These are phyloP conservation scores for Diutina rugosa DNA, from an alignment of 1,139 yeast genomes.

Conservation along the genomic window DNA sequence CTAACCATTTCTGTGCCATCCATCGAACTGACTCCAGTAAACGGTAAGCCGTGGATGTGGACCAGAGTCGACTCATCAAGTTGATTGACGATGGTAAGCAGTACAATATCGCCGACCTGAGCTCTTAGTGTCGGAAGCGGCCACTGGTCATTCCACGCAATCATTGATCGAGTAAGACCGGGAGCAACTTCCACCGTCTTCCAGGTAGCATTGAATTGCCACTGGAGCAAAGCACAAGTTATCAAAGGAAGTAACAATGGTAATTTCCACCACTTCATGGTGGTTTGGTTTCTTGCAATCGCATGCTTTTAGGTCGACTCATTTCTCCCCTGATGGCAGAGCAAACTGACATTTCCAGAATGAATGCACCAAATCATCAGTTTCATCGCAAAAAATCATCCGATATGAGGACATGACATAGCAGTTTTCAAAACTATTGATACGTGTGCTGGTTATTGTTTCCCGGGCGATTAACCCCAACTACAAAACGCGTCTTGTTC, in stretches of 20 bases:
- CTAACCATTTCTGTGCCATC: neutral
- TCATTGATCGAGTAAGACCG: neutral
- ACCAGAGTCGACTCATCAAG: neutral
- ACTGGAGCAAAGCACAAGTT: neutral
- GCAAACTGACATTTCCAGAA: no score
- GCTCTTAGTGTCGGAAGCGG: neutral
- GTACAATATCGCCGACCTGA: neutral
- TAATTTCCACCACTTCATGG: neutral
- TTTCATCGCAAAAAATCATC: no score
- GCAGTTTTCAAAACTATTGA: no score
- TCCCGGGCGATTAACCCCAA: no score
- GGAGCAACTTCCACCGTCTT: neutral
- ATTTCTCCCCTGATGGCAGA: no score
- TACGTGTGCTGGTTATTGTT: no score
- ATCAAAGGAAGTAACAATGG: neutral
- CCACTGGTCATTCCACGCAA: neutral
- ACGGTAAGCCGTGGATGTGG: neutral
- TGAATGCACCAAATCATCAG: no score
- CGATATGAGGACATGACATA: no score
- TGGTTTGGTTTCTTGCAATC: no score
- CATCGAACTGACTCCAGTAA: neutral
- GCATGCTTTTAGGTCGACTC: no score
- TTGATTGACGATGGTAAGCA: neutral
- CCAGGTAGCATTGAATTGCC: neutral
- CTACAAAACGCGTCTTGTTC: neutral